Evolutionary conservation across 2,329 filamentous ascomycete species (phyloP).

Genomic region (Aspergillus sp.): DNA sequence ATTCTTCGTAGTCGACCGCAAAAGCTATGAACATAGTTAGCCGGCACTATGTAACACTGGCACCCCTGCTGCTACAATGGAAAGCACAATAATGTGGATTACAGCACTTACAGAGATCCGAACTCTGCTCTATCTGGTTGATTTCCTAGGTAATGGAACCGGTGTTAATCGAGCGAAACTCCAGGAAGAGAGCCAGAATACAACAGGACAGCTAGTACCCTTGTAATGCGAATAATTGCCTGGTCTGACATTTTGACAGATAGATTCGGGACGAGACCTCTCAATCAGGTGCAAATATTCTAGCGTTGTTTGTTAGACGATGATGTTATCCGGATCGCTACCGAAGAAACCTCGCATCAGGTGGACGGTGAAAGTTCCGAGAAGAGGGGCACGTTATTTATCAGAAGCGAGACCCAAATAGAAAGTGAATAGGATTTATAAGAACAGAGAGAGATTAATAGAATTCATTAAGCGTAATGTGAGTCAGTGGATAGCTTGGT

Average conservation of each 20-base stretch:
- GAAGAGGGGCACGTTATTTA: not conserved
- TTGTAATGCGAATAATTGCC: conserved; percentile 83
- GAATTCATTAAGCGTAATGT: no score
- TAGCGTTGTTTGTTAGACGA: not conserved
- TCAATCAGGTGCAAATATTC: not conserved
- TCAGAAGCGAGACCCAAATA: not conserved
- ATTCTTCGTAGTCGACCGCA: conserved; percentile 81
- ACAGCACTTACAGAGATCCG: conserved; percentile 71
- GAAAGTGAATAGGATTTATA: not conserved
- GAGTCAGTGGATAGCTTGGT: not conserved
- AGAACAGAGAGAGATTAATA: not conserved
- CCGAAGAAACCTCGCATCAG: not conserved
- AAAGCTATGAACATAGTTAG: conserved; percentile 60
- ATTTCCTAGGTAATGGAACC: conserved; percentile 64
- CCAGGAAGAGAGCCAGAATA: not conserved
- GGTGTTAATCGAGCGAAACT: conserved; percentile 15
- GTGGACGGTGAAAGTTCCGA: not conserved
- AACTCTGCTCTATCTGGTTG: conserved; percentile 76
- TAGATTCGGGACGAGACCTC: not conserved
- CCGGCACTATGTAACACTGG: not conserved
- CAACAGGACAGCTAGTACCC: conserved; percentile 54
- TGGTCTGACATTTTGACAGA: conserved; percentile 68
- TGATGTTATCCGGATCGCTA: not conserved
- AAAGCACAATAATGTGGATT: not conserved
- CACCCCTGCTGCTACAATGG: not conserved